Evolutionary conservation across 164 flowering plant species (phyloP), one percentile per base, ranked within the genome.

Genomic region (Liquidambar formosana): DNA sequence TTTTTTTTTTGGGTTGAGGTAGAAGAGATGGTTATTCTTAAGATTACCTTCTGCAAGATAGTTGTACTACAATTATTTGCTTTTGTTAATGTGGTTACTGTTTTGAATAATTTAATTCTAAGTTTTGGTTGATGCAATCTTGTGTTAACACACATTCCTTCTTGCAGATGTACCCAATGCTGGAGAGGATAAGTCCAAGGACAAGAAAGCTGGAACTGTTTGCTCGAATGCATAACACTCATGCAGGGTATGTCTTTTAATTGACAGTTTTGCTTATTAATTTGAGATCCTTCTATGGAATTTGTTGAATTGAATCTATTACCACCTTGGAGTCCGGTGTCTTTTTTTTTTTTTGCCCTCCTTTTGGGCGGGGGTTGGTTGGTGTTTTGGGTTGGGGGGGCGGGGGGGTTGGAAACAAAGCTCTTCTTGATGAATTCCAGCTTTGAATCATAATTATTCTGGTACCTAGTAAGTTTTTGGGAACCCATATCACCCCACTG

Each of bases 181-280:
- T 96, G 73, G 99, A 96, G 78, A 85, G 99, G 76, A 92, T 96
- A 64, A 93, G 96, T 76, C 99, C 97, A 60, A 86, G 97, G 81
- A 91, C 98, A 67, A 87, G 99, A 78, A 93, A 93, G 81, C 87
- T 93, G 74, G 99, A 96, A 76, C 77, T 96, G 70, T 96, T 93
- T 84, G 98, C 99, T 67, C 93, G 98, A 38, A 96, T 93, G 99
- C 97, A 96, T 82, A 96, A 96, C 64, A 84, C 97, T 60, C 97
- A 93, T 69, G 88, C 98, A 45, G 99, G 99, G 99, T 95, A 85
- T 64, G 83, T 61, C 71, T 59, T 65, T 57, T 45, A 9, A n/a
- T 3, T 51, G 14, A 26, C 23, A 25, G 38, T 9, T 45, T 1
- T 46, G 16, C 16, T 19, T 47, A 19, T 60, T 52, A 6, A 33